Base-by-base conservation (phyloP, 768 basidiomycete species). In the Tylopilus felleus region DNA sequence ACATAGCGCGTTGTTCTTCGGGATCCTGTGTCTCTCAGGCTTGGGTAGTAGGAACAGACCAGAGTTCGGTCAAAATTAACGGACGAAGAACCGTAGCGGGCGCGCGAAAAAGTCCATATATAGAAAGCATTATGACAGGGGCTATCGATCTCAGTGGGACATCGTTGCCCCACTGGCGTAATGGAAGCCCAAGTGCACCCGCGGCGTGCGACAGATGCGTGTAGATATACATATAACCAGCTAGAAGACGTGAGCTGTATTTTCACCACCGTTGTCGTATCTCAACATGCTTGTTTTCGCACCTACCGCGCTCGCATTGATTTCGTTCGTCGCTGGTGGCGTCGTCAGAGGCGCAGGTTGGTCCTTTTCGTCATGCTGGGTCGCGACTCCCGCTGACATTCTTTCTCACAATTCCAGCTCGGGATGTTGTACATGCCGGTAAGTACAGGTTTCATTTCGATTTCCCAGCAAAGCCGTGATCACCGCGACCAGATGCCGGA, bases 141-240 rank as follows among this genome's bases (percentile, higher is more conserved):
- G 49, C 6, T 40, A 44, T 44, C 12, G 21, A 4, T 23, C 8
- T 42, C 17, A 19, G 9, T 27, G 45, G 45, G 36, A 44, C 45
- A 16, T 27, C 48, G 38, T 51, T 27, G 14, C 42, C 39, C 13
- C 27, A 23, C 23, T 14, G 41, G 47, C 25, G 27, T 17, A 42
- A 59, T 23, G 14, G 25, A 53, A 31, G 8, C 42, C 5, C 27
- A 27, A 29, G 14, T 3, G 21, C 29, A 28, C 16, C 35, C 23
- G 39, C 39, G 13, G 39, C 19, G 31, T 50, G 22, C 31, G 44
- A 41, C 28, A 27, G 35, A 16, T 28, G 42, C 23, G 36, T 9
- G 17, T 46, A 31, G 28, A 40, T 53, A 65, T 59, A 53, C 53
- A 65, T n/a, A n/a, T n/a, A n/a, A n/a, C n/a, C n/a, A 60, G 19